Evolutionary conservation across 257 asterid species (phyloP), one percentile per base, ranked within the genome.

Genomic region (Cinchona pubescens): DNA sequence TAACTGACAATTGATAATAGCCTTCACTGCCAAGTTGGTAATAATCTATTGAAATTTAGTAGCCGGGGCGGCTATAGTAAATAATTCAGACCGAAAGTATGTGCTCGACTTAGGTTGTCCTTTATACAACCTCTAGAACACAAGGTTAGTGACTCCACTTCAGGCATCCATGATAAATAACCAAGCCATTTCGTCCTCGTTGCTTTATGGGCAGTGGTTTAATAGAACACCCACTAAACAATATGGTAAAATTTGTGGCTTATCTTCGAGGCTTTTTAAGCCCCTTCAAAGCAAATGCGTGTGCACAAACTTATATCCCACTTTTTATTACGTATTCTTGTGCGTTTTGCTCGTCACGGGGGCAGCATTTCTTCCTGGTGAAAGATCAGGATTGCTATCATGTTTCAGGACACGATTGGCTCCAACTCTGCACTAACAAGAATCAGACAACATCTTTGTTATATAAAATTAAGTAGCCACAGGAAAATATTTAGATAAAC

Each of bases 81-180:
- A 56, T 56, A 37, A 51, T 19, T 45, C 6, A 25, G 42, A 63
- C 37, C 37, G 7, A 51, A 64, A 21, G 48, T 19, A 48, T 49
- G 53, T 30, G 37, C 34, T 66, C 62, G 51, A 38, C 62, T 58
- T 51, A 46, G 49, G 30, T 64, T n/a, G 66, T 66, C 62, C 14
- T 19, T 69, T 38, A 4, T 40, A 42, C 75, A 27, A 69, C 85
- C 79, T 67, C 70, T 70, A 75, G 51, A 67, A 67, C 76, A 60
- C 40, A 42, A 49, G 62, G n/a, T 45, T 75, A 65, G 72, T 71
- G 76, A 71, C 69, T 77, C 76, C 81, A 81, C 69, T 67, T 77
- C 73, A 43, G 49, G 67, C 21, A 35, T 75, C 72, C 80, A 79
- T 40, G 30, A 75, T 23, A 48, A 40, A 58, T 75, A 74, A 55